Percentiles rank a stretch among this genome's conserved stretches.
These are phyloP conservation scores for Diophrys appendiculata DNA, from an alignment of 73 alveolate genomes.

Conservation along the genomic window DNA sequence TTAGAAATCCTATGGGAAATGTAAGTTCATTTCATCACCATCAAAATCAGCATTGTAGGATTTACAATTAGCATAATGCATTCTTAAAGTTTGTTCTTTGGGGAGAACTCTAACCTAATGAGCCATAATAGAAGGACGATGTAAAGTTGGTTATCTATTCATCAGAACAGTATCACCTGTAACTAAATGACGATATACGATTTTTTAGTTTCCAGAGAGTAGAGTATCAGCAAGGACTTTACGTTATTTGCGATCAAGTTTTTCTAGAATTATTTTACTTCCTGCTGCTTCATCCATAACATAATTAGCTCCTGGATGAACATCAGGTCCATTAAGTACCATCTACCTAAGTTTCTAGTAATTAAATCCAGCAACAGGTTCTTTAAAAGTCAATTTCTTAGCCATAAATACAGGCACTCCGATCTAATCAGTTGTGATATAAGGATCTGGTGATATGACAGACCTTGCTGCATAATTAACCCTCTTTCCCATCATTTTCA, in stretches of 20 bases:
- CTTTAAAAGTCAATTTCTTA: conserved; percentile 95
- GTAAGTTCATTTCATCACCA: conserved; percentile 99
- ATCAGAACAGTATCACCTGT: conserved; percentile 95
- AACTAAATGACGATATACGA: conserved; percentile 92
- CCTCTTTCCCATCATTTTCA: conserved; percentile 99
- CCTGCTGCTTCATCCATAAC: conserved; percentile 82
- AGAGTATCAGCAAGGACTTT: too few species aligned
- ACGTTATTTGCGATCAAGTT: too few species aligned
- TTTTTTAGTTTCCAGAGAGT: conserved; percentile 80
- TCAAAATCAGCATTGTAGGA: conserved; percentile 99
- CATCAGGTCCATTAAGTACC: conserved; percentile 89
- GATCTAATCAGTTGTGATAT: conserved; percentile 95
- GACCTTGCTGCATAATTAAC: conserved; percentile 98
- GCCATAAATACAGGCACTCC: conserved; percentile 98
- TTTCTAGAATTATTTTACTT: conserved; percentile 78
- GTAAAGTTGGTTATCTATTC: conserved; percentile 99
- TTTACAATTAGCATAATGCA: conserved; percentile 99
- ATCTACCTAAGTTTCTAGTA: conserved; percentile 81
- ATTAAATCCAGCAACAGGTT: conserved; percentile 89
- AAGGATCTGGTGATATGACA: conserved; percentile 99
- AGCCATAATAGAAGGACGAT: conserved; percentile 97
- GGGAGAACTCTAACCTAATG: conserved; percentile 93
- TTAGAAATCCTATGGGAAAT: conserved; percentile 88
- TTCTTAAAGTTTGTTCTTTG: conserved; percentile 95
- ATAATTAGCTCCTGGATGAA: conserved; percentile 95